Conservation (phyloP, 768 basidiomycete genomes). For the Leccinum disarticulatum region DNA sequence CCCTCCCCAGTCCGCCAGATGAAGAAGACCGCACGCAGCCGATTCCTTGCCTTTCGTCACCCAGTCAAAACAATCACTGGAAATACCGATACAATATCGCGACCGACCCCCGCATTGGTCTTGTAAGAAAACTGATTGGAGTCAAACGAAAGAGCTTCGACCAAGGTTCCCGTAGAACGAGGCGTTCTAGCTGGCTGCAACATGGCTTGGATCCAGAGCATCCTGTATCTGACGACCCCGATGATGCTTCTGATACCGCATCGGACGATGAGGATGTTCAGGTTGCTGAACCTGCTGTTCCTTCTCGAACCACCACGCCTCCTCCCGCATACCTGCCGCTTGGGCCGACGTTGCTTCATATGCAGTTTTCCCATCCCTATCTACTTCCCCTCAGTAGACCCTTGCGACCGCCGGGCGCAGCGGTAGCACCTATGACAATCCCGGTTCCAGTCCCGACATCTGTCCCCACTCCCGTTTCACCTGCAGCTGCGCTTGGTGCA, state of each 20-base stretch:
- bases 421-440: constrained; percentile 45
- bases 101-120: constrained; percentile 72
- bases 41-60: constrained; percentile 20
- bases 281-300: constrained; percentile 19
- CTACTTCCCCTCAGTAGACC: constrained; percentile 64
- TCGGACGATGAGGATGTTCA: constrained; percentile 43
- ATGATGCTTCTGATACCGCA: constrained; percentile 41
- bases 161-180: constrained; percentile 36
- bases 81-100: constrained; percentile 50
- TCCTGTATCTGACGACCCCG: constrained; percentile 32
- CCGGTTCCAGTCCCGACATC: constrained; percentile 42
- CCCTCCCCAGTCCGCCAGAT: constrained; percentile 61
- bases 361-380: constrained; percentile 62
- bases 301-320: constrained; percentile 65
- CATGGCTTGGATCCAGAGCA: constrained; percentile 49
- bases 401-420: constrained; percentile 57
- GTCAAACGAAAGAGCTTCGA: constrained; percentile 62
- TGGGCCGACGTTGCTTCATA: constrained; percentile 66
- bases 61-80: constrained; percentile 41
- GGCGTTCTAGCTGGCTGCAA: constrained; percentile 44
- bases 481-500: constrained; percentile 65
- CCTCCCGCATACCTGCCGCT: constrained; percentile 68
- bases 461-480: constrained; percentile 86
- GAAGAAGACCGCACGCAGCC: constrained; percentile 42
- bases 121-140: constrained; percentile 66